Evolutionary conservation across 116 monocot genomes (phyloP), one percentile per base, ranked within the genome.

Genomic region (Dioscorea cayenensis): DNA sequence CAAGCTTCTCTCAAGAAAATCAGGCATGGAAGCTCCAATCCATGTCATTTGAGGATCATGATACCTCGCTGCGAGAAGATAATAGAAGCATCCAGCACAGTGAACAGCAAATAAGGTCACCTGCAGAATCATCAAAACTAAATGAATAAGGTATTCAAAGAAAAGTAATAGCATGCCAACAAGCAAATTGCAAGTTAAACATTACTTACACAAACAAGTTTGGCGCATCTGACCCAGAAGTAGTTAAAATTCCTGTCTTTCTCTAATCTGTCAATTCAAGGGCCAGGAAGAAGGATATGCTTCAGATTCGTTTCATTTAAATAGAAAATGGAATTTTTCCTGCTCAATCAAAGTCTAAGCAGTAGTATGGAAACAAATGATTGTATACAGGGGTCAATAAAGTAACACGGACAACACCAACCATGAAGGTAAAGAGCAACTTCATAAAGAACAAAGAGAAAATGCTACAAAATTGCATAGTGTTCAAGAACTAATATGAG

Each of bases 221-320:
- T 97, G 22, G 80, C 81, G 32, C 93, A 97, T 49, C 97, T 85
- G 51, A 97, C 84, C 90, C 88, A 88, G 21, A 97, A 97, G 76
- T 93, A 97, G 70, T 79, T 93, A 64, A 84, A 97, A 49, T 88
- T 81, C 62, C 82, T 82, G 55, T 97, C 88, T 73, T 97, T 97
- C 86, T 97, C 97, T 81, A 97, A 86, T 71, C 93, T 97, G 65
- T 21, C 6, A 72, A 70, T 7, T 49, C 48, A 66, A 67, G 66
- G 1, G 2, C 48, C 55, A 49, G 60, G 35, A 28, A 8, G 18
- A 66, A 66, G 7, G 50, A 19, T 49, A 5, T 29, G 23, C 6
- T 37, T 69, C 21, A 50, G 49, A 67, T 38, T 37, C 20, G 16
- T 29, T 66, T 66, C 35, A 8, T 20, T 38, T 4, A 38, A 36